Percentiles rank a stretch among this genome's conserved stretches.
These are phyloP conservation scores for Hibiscus syriacus DNA, from an alignment of 345 rosid genomes.

Conservation along the genomic window DNA sequence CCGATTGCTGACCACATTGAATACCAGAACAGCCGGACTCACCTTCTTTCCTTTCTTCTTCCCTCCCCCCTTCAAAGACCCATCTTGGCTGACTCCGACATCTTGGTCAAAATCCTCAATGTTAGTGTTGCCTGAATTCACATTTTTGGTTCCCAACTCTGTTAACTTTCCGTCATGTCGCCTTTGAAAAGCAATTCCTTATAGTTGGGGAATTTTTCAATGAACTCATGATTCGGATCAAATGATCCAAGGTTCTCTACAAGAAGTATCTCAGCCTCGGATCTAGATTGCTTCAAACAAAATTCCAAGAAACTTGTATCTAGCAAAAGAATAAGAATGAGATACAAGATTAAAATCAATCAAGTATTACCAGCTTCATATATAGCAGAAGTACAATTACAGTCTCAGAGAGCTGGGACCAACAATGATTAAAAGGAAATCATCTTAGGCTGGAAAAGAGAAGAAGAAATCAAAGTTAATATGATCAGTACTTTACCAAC, in stretches of 20 bases:
- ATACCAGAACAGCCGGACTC: constrained; percentile 71
- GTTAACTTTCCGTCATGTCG: constrained; percentile 36
- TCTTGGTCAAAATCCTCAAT: constrained; percentile 13
- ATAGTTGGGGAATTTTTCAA: constrained; percentile 87
- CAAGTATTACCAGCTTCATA: neutral
- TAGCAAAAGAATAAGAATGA: constrained; percentile 8
- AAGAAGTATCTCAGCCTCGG: constrained; percentile 82
- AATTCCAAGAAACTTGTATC: constrained; percentile 90
- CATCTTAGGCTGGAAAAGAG: neutral
- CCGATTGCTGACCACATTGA: constrained; percentile 91
- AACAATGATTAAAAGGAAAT: neutral
- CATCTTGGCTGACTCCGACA: constrained; percentile 21
- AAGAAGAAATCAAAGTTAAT: neutral
- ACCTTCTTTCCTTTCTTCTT: constrained; percentile 91
- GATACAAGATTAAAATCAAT: neutral
- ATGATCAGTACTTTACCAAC: neutral
- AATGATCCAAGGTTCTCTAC: constrained; percentile 62
- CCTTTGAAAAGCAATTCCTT: constrained; percentile 81
- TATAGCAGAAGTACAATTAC: neutral
- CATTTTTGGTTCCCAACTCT: constrained; percentile 27
- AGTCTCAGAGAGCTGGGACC: neutral
- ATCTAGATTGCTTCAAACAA: constrained; percentile 83
- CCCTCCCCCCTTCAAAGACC: constrained; percentile 61
- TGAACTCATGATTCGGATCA: constrained; percentile 75
- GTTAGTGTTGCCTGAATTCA: constrained; percentile 34